Conservation (phyloP, 257 asterid genomes). For the Anisodus acutangulus region DNA sequence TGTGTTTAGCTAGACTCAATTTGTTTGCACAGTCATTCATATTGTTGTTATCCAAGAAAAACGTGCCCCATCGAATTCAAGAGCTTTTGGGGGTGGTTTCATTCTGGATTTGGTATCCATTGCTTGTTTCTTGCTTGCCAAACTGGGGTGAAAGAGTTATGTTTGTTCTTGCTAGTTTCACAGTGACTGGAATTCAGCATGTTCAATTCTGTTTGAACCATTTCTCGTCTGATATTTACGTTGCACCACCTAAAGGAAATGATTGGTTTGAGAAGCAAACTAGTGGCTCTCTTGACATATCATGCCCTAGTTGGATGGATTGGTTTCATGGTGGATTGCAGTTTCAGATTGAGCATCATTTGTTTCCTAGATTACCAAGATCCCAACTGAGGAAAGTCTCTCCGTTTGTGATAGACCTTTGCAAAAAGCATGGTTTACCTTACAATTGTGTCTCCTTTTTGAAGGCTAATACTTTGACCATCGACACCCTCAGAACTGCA, state of each 20-base stretch:
- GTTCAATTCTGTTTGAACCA: constrained; percentile 83
- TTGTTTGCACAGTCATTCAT: constrained; percentile 68
- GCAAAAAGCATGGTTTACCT: constrained; percentile 78
- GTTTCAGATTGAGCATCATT: constrained; percentile 81
- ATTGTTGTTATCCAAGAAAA: constrained; percentile 53
- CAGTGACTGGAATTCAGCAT: constrained; percentile 71
- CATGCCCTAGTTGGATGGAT: constrained; percentile 85
- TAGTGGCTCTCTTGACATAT: constrained; percentile 58
- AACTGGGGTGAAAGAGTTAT: constrained; percentile 61
- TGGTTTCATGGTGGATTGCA: constrained; percentile 98
- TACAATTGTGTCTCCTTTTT: constrained; percentile 65
- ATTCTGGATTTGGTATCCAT: constrained; percentile 89
- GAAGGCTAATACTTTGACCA: constrained; percentile 70
- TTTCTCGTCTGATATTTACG: constrained; percentile 64
- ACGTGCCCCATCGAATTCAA: constrained; percentile 53
- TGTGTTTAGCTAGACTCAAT: constrained; percentile 79
- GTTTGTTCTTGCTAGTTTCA: constrained; percentile 66
- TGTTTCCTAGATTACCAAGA: constrained; percentile 83
- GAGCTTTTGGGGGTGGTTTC: constrained; percentile 69
- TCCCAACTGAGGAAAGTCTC: constrained; percentile 68
- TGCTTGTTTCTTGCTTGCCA: constrained; percentile 70
- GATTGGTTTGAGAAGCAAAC: constrained; percentile 97
- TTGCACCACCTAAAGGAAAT: constrained; percentile 73
- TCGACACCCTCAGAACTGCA: constrained; percentile 55
- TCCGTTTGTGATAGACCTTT: constrained; percentile 75